phyloP scores from a whole-genome alignment of 108 stramenopile genomes.

The Conticribra weissflogii region DNA sequence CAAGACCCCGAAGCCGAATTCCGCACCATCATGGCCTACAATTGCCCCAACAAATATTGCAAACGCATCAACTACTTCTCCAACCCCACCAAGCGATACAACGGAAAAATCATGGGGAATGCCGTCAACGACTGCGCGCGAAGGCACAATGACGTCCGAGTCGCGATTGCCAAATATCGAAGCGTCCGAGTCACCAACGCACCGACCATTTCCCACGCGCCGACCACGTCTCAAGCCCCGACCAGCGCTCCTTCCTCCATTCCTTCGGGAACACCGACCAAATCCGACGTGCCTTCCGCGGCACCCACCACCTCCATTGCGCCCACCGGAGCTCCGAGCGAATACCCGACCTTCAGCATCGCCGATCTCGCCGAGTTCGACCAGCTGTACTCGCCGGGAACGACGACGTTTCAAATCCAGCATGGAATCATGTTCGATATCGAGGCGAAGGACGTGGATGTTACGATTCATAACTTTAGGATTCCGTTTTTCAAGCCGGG shows the following conservation, averaged over 20 bases:
- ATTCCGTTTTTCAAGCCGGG: slow-evolving; percentile 10
- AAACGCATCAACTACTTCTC: slow-evolving; percentile 29
- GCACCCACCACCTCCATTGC: background rate
- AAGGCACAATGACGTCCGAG: slow-evolving; percentile 11
- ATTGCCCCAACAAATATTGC: slow-evolving; percentile 27
- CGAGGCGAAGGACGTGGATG: slow-evolving; percentile 7
- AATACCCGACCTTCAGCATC: slow-evolving; percentile 16
- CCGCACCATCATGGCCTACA: slow-evolving; percentile 49
- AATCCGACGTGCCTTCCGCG: background rate
- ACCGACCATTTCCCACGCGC: slow-evolving; percentile 12
- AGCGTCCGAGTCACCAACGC: slow-evolving; percentile 12
- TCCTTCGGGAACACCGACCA: background rate
- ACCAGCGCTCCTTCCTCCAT: background rate
- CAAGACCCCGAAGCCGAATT: slow-evolving; percentile 38
- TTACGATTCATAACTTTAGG: slow-evolving; percentile 22
- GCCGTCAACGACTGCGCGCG: slow-evolving; percentile 16
- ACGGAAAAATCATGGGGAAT: slow-evolving; percentile 25
- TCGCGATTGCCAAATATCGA: slow-evolving; percentile 5
- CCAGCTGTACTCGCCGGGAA: slow-evolving; percentile 6
- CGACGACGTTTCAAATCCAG: slow-evolving; percentile 17
- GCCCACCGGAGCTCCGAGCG: slow-evolving; percentile 3
- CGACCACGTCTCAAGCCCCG: background rate
- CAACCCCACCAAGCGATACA: slow-evolving; percentile 13
- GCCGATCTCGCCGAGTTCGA: slow-evolving; percentile 13
- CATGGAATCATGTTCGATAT: slow-evolving; percentile 25